Conservation (phyloP, 257 asterid genomes). For the Jasminum sambac region DNA sequence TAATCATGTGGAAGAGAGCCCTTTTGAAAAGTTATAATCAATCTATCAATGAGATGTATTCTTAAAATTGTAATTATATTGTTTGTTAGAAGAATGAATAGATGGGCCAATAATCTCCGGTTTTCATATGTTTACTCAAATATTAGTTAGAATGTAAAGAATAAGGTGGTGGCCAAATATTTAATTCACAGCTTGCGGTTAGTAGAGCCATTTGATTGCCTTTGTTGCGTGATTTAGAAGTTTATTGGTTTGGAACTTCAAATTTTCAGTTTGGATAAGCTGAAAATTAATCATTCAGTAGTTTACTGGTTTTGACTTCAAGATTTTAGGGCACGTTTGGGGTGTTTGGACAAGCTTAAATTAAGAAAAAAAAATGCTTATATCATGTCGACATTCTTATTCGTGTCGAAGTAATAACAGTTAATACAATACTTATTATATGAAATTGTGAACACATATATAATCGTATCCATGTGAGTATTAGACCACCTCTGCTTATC, state of each 20-base stretch:
- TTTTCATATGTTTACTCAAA: slow-evolving; percentile 24
- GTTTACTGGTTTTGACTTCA: too few relatives aligned
- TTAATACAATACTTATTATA: too few relatives aligned
- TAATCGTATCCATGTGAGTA: too few relatives aligned
- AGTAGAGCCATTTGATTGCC: slow-evolving; percentile 33
- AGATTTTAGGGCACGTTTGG: too few relatives aligned
- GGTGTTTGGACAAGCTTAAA: neutral
- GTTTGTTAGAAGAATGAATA: slow-evolving; percentile 26
- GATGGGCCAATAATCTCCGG: slow-evolving; percentile 4
- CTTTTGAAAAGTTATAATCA: too few relatives aligned
- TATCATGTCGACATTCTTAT: too few relatives aligned
- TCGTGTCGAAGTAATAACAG: too few relatives aligned
- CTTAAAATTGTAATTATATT: neutral
- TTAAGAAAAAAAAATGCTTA: too few relatives aligned
- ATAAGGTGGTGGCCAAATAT: slow-evolving; percentile 25
- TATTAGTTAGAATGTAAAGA: slow-evolving; percentile 37
- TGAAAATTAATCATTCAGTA: too few relatives aligned
- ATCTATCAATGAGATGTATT: neutral
- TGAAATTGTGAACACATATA: too few relatives aligned
- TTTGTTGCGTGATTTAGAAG: slow-evolving; percentile 42
- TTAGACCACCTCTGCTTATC: too few relatives aligned
- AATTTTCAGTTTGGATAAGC: neutral
- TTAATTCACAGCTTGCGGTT: slow-evolving; percentile 27
- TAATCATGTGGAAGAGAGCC: too few relatives aligned
- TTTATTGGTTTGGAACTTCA: slow-evolving; percentile 17